Conservation (phyloP, 306 rosid species). For the Sindora glabra region DNA sequence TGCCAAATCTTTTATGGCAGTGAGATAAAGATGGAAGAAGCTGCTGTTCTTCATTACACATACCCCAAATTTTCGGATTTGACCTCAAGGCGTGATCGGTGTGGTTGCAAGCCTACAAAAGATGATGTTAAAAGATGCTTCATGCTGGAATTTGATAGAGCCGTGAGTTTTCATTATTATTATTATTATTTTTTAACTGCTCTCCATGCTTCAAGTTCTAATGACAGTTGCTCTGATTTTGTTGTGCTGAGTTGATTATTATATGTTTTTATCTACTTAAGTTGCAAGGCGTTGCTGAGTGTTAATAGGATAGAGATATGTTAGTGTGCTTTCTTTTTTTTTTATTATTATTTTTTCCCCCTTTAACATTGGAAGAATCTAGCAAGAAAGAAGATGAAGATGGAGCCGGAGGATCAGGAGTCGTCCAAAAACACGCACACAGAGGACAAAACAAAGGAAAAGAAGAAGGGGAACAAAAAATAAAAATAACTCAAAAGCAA, state of each 20-base stretch:
- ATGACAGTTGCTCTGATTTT: conserved; percentile 4
- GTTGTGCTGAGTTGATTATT: not conserved
- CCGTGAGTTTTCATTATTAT: conserved; percentile 33
- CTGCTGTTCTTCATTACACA: conserved; percentile 54
- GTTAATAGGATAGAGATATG: not conserved
- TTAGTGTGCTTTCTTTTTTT: too few relatives aligned
- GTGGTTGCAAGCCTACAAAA: conserved; percentile 63
- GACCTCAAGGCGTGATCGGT: conserved; percentile 58
- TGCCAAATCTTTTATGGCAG: conserved; percentile 19
- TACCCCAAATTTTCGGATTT: conserved; percentile 55
- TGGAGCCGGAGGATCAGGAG: too few relatives aligned
- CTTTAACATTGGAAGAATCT: too few relatives aligned
- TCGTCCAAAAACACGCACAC: too few relatives aligned
- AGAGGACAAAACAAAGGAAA: too few relatives aligned
- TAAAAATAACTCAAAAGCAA: too few relatives aligned
- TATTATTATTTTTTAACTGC: conserved; percentile 3
- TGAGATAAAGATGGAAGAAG: conserved; percentile 49
- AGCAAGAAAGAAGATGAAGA: too few relatives aligned
- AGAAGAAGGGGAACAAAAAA: too few relatives aligned
- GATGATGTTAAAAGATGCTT: conserved; percentile 66
- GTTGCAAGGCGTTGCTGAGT: not conserved
- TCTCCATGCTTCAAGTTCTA: not conserved
- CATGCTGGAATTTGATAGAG: conserved; percentile 60
- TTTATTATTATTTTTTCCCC: too few relatives aligned
- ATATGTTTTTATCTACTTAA: not conserved